These are phyloP conservation scores for Mariannaea elegans DNA, from an alignment of 2,329 filamentous ascomycete species.

Conservation along the genomic window DNA sequence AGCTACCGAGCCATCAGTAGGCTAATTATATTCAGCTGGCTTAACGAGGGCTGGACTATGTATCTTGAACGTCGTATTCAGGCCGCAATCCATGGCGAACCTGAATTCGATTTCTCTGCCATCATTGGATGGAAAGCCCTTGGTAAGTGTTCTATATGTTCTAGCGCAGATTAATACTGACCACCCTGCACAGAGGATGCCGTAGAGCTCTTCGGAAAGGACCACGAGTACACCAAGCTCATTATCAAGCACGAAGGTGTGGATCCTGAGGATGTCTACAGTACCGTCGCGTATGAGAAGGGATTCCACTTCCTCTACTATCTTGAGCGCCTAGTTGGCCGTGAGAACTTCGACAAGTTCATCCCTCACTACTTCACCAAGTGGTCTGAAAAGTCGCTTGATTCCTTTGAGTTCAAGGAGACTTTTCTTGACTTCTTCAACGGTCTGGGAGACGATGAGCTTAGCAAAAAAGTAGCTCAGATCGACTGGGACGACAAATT, in stretches of 20 bases:
- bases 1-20: neutral
- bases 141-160: slow-evolving; percentile 50
- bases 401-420: slow-evolving; percentile 93
- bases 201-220: slow-evolving; percentile 78
- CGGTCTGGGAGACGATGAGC: slow-evolving; percentile 67
- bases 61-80: slow-evolving; percentile 91
- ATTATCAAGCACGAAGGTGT: slow-evolving; percentile 87
- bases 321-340: slow-evolving; percentile 85
- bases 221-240: slow-evolving; percentile 93
- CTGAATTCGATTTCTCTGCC: slow-evolving; percentile 90
- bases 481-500: slow-evolving; percentile 94
- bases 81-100: slow-evolving; percentile 79
- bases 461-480: slow-evolving; percentile 70
- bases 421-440: slow-evolving; percentile 88
- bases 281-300: slow-evolving; percentile 92
- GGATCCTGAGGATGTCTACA: slow-evolving; percentile 96
- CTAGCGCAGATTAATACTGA: slow-evolving; percentile 14
- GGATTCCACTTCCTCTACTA: slow-evolving; percentile 94
- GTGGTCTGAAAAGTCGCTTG: slow-evolving; percentile 86
- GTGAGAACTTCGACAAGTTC: slow-evolving; percentile 91
- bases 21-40: slow-evolving; percentile 57
- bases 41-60: slow-evolving; percentile 88
- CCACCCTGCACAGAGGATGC: slow-evolving; percentile 68
- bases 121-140: slow-evolving; percentile 96
- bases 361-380: slow-evolving; percentile 93